phyloP scores from a whole-genome alignment of 1,284 basidiomycete genomes.

The Rhodotorula sp. region DNA sequence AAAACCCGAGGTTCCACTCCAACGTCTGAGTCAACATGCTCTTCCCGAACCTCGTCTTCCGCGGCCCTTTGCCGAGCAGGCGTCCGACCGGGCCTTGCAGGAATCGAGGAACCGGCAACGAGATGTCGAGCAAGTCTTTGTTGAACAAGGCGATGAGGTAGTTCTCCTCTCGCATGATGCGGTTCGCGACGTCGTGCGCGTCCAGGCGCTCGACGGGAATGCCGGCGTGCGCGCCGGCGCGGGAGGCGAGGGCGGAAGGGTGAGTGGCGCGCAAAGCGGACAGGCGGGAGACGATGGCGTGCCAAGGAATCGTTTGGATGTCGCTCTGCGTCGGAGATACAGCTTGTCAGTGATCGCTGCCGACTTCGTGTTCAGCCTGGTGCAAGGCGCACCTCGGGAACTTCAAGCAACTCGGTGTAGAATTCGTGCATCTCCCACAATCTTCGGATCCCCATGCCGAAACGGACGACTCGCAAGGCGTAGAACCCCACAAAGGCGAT shows the following conservation, averaged over 20 bases:
- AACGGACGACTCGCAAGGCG: constrained; percentile 57
- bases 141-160: constrained; percentile 97
- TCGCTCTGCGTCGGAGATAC: constrained; percentile 65
- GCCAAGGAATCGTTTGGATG: constrained; percentile 96
- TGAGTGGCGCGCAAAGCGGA: constrained; percentile 44
- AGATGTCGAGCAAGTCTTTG: constrained; percentile 87
- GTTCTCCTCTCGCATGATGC: constrained; percentile 96
- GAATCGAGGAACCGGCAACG: constrained; percentile 66
- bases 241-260: constrained; percentile 43
- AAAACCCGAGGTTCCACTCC: constrained; percentile 95
- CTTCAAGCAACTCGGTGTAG: constrained; percentile 59
- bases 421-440: constrained; percentile 92
- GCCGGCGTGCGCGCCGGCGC: constrained; percentile 47
- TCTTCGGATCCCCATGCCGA: constrained; percentile 60
- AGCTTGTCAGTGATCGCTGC: background rate
- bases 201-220: constrained; percentile 68
- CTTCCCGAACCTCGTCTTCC: constrained; percentile 59
- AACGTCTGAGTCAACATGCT: constrained; percentile 80
- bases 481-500: constrained; percentile 78
- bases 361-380: no score
- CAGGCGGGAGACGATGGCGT: constrained; percentile 86
- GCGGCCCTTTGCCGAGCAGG: constrained; percentile 50
- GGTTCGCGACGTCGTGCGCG: constrained; percentile 93
- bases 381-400: constrained; percentile 56
- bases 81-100: constrained; percentile 43